These are phyloP conservation scores for Pestalotiopsis sp. DNA, from an alignment of 2,329 filamentous ascomycete species.

Conservation along the genomic window DNA sequence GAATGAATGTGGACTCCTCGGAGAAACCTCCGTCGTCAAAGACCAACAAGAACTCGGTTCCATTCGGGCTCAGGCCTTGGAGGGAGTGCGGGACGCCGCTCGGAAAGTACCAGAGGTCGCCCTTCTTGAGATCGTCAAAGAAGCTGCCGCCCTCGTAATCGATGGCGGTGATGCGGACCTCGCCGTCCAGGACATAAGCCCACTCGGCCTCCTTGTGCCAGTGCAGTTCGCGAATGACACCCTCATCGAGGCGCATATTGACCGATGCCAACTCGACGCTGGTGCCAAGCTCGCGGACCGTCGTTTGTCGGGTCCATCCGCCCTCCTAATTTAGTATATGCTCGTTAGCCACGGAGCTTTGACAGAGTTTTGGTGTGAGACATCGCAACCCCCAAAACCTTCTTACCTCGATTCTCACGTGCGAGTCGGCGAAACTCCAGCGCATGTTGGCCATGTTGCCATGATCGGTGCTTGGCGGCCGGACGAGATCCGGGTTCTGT, in stretches of 20 bases:
- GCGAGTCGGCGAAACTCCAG: conserved; percentile 70
- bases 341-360: not conserved
- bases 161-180: conserved; percentile 71
- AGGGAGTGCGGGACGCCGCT: conserved; percentile 77
- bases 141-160: conserved; percentile 77
- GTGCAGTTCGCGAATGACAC: conserved; percentile 75
- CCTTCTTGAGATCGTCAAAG: conserved; percentile 74
- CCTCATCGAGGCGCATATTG: conserved; percentile 75
- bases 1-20: conserved; percentile 68
- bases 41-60: conserved; percentile 64
- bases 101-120: conserved; percentile 82
- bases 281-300: conserved; percentile 62
- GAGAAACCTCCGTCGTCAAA: conserved; percentile 47
- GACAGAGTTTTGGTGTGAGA: not conserved
- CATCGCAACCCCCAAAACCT: not conserved
- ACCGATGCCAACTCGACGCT: conserved; percentile 74
- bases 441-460: conserved; percentile 72
- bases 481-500: conserved; percentile 71
- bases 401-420: conserved; percentile 62
- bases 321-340: conserved; percentile 54
- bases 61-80: conserved; percentile 69
- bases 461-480: conserved; percentile 73
- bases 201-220: conserved; percentile 84
- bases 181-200: conserved; percentile 73
- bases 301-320: conserved; percentile 77